Conservation (phyloP, 176 grass and related monocot genomes). For the Musa schizocarpa region DNA sequence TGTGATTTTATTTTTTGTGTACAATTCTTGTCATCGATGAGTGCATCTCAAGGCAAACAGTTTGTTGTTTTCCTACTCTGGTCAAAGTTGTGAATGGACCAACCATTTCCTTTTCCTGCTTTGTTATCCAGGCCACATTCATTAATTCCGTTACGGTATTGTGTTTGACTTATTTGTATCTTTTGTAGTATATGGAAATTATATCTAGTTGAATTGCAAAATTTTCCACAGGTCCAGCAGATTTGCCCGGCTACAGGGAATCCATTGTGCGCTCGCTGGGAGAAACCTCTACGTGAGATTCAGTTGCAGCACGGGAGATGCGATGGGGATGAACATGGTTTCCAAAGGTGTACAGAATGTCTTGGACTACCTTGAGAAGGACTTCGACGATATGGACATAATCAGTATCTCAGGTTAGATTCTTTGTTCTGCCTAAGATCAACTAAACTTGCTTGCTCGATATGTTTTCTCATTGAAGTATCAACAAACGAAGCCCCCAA, state of each 20-base stretch:
- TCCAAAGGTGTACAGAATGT: slow-evolving; percentile 92
- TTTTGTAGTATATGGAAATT: neutral
- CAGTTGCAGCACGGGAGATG: slow-evolving; percentile 79
- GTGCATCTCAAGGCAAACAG: too few relatives aligned
- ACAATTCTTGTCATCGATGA: too few relatives aligned
- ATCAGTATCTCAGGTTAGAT: slow-evolving; percentile 75
- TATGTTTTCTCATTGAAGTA: too few relatives aligned
- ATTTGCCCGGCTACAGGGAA: slow-evolving; percentile 63
- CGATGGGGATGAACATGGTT: slow-evolving; percentile 99
- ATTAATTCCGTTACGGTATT: too few relatives aligned
- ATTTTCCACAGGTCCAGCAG: slow-evolving; percentile 62
- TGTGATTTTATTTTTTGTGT: too few relatives aligned
- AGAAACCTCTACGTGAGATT: slow-evolving; percentile 98
- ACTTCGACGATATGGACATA: slow-evolving; percentile 89
- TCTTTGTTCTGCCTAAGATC: neutral
- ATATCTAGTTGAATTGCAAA: neutral
- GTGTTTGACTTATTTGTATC: neutral
- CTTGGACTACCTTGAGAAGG: slow-evolving; percentile 60
- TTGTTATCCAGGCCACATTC: too few relatives aligned
- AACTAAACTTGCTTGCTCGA: neutral
- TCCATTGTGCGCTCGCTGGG: slow-evolving; percentile 73
- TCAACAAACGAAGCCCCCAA: too few relatives aligned
- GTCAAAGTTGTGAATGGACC: too few relatives aligned
- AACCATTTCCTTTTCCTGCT: too few relatives aligned
- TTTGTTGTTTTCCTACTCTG: too few relatives aligned